Conservation (phyloP, 1,284 basidiomycete species). For the Anthracocystis panici-leucophaei region DNA sequence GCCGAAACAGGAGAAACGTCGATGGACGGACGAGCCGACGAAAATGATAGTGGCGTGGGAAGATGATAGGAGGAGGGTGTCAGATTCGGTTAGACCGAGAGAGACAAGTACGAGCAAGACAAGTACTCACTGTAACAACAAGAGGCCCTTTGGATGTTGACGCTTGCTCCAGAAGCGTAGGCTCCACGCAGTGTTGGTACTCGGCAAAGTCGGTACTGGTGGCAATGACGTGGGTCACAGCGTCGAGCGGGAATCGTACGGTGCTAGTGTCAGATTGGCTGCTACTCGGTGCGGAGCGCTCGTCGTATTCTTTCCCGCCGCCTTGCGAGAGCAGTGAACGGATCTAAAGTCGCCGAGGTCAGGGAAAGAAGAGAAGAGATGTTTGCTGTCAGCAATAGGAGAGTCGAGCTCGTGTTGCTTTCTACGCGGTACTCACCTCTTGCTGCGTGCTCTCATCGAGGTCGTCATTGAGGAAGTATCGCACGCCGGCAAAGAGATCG, state of each 20-base stretch:
- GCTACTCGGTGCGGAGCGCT: constrained; percentile 9
- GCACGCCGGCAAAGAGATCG: constrained; percentile 36
- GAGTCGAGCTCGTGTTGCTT: not conserved
- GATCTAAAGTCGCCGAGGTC: constrained; percentile 12
- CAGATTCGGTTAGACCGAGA: constrained; percentile 9
- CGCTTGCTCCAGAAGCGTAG: constrained; percentile 23
- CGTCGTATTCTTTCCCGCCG: constrained; percentile 11
- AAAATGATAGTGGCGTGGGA: constrained; percentile 4
- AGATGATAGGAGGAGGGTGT: constrained; percentile 3
- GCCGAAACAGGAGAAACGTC: constrained; percentile 2
- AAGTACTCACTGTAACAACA: constrained; percentile 41
- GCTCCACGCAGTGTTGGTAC: constrained; percentile 44
- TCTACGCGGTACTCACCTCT: constrained; percentile 17
- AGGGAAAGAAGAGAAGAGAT: not conserved
- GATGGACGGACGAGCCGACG: constrained; percentile 23
- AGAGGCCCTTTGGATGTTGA: constrained; percentile 15
- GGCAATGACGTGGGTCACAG: constrained; percentile 72
- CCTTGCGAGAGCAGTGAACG: constrained; percentile 13
- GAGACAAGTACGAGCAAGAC: not conserved
- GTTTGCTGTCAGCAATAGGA: not conserved
- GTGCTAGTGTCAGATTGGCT: constrained; percentile 1
- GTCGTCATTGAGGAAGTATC: constrained; percentile 50
- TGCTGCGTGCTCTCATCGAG: constrained; percentile 25
- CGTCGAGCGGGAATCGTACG: constrained; percentile 45
- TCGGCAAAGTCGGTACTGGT: constrained; percentile 75